These are phyloP conservation scores for Schwanniomyces sp. DNA, from an alignment of 805 yeast species.

Conservation along the genomic window DNA sequence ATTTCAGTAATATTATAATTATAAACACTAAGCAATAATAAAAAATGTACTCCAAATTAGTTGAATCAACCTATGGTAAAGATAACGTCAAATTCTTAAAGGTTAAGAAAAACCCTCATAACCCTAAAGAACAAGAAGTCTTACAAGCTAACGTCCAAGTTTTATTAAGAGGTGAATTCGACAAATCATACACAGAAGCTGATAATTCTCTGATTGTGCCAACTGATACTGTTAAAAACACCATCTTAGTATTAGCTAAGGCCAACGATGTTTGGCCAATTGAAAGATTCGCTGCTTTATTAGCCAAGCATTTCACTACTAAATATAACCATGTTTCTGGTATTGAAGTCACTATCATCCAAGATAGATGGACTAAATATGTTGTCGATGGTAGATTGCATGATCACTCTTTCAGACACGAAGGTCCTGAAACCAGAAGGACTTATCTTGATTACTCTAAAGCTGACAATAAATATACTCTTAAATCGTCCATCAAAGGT, in stretches of 20 bases:
- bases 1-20: not conserved
- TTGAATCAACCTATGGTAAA: constrained; percentile 78
- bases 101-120: constrained; percentile 72
- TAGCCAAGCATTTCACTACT: constrained; percentile 76
- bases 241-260: constrained; percentile 80
- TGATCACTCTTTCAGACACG: constrained; percentile 81
- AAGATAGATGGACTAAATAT: constrained; percentile 78
- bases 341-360: constrained; percentile 64
- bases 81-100: constrained; percentile 90
- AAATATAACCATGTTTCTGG: constrained; percentile 80
- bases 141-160: constrained; percentile 82
- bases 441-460: constrained; percentile 54
- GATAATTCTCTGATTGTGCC: constrained; percentile 90
- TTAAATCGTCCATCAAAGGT: constrained; percentile 73
- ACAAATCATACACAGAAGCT: constrained; percentile 79
- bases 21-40: not conserved
- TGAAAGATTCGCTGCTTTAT: constrained; percentile 83
- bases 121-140: constrained; percentile 76
- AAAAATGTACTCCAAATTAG: constrained; percentile 14
- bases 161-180: constrained; percentile 76
- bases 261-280: constrained; percentile 85
- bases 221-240: constrained; percentile 91
- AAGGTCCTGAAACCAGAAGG: constrained; percentile 78
- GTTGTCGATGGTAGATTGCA: constrained; percentile 72
- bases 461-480: constrained; percentile 48